A percentile compares a stretch with the other conserved stretches of the same genome.
These are phyloP conservation scores for Phytophthora multivora DNA, from an alignment of 352 stramenopile species.

Conservation along the genomic window DNA sequence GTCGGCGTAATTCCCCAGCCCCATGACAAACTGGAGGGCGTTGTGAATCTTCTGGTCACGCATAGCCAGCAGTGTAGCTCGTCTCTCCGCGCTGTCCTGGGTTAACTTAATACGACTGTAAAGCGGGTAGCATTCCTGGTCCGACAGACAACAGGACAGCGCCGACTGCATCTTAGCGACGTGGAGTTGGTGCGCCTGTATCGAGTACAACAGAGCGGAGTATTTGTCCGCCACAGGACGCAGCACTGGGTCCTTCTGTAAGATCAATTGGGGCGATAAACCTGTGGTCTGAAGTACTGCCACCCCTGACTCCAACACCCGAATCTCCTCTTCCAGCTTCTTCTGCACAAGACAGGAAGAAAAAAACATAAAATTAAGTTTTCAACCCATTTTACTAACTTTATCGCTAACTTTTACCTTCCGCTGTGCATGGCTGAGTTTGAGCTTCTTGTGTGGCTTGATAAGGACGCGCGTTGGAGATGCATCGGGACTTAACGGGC, in stretches of 20 bases:
- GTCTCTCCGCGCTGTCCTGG: constrained; percentile 24
- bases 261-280: background rate
- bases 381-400: background rate
- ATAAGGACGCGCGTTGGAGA: background rate
- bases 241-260: constrained; percentile 27
- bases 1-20: constrained; percentile 4
- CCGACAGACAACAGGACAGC: constrained; percentile 22
- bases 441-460: constrained; percentile 9
- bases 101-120: constrained; percentile 31
- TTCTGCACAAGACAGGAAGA: background rate
- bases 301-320: constrained; percentile 26
- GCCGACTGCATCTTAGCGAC: constrained; percentile 33
- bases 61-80: constrained; percentile 19
- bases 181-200: constrained; percentile 20
- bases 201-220: constrained; percentile 11
- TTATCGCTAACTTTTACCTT: background rate
- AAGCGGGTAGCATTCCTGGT: constrained; percentile 25
- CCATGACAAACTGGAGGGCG: constrained; percentile 29
- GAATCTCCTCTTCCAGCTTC: constrained; percentile 24
- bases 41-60: constrained; percentile 22
- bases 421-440: constrained; percentile 20
- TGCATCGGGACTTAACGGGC: constrained; percentile 8
- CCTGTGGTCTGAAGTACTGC: constrained; percentile 19
- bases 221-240: constrained; percentile 4
- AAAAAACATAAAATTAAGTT: background rate